These are phyloP conservation scores for Sugiyamaella boreocaroliniensis DNA, from an alignment of 805 yeast species.

Conservation along the genomic window DNA sequence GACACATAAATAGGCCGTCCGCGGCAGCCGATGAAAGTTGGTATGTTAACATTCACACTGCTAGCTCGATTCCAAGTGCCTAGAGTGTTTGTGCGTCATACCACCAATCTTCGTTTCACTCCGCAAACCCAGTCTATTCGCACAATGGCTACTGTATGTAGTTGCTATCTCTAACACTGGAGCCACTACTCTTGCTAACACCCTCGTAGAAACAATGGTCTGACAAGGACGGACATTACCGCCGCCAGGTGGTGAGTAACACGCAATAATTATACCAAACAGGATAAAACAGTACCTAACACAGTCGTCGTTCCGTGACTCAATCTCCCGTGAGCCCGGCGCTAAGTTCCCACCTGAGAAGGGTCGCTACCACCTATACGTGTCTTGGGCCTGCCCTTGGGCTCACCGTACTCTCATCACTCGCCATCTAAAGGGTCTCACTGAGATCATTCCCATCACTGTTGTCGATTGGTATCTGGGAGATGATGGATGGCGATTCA, in stretches of 20 bases:
- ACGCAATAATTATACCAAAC: too few relatives aligned
- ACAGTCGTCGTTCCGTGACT: slow-evolving; percentile 49
- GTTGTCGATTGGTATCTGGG: slow-evolving; percentile 93
- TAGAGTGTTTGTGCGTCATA: not conserved
- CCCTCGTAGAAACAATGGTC: slow-evolving; percentile 7
- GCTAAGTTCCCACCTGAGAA: slow-evolving; percentile 66
- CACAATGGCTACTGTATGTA: slow-evolving; percentile 9
- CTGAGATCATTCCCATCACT: slow-evolving; percentile 43
- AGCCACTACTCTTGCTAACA: not conserved
- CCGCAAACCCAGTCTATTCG: not conserved
- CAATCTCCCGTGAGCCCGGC: slow-evolving; percentile 50
- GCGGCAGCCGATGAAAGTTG: not conserved
- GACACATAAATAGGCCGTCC: not conserved
- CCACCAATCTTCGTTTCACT: not conserved
- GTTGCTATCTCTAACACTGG: not conserved
- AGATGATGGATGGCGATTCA: slow-evolving; percentile 82
- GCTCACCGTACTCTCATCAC: slow-evolving; percentile 80
- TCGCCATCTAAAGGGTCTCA: slow-evolving; percentile 65
- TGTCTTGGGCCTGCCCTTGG: slow-evolving; percentile 92
- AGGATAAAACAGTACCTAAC: slow-evolving; percentile 3
- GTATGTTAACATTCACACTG: not conserved
- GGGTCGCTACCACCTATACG: slow-evolving; percentile 80
- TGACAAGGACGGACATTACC: slow-evolving; percentile 17
- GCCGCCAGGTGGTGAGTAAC: slow-evolving; percentile 18
- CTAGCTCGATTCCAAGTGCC: not conserved